A percentile compares a stretch with the other conserved stretches of the same genome.
These are phyloP conservation scores for Cucumis variabilis DNA, from an alignment of 331 rosid species.

Conservation along the genomic window DNA sequence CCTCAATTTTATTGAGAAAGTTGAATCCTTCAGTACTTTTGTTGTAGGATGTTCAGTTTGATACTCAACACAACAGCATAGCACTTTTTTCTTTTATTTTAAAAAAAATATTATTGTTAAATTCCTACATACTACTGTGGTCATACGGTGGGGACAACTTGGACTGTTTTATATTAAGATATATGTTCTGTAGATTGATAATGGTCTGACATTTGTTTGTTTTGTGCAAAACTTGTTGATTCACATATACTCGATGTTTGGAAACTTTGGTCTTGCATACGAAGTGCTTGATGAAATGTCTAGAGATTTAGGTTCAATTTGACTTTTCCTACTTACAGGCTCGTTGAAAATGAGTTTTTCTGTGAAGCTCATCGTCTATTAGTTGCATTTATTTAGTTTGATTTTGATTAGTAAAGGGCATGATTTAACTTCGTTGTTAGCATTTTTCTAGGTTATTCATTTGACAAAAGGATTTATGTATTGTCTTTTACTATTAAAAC, in stretches of 20 bases:
- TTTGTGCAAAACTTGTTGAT: constrained; percentile 51
- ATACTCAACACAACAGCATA: no score
- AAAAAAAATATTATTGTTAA: no score
- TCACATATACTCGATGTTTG: constrained; percentile 45
- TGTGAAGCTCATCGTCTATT: neutral
- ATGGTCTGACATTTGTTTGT: constrained; percentile 45
- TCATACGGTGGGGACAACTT: no score
- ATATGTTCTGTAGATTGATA: no score
- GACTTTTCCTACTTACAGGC: constrained; percentile 52
- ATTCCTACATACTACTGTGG: no score
- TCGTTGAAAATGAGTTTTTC: constrained; percentile 38
- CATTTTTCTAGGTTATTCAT: neutral
- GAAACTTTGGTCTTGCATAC: constrained; percentile 42
- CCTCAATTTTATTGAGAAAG: no score
- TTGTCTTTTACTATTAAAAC: neutral
- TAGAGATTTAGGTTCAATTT: constrained; percentile 62
- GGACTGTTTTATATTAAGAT: no score
- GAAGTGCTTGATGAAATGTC: constrained; percentile 56
- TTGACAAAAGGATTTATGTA: neutral
- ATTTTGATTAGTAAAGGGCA: neutral
- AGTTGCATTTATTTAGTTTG: neutral
- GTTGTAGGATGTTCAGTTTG: no score
- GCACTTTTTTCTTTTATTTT: no score
- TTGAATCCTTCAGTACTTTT: no score
- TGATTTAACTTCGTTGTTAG: neutral